These are phyloP conservation scores for Nothophoma quercina DNA, from an alignment of 2,329 filamentous ascomycete genomes.

Conservation along the genomic window DNA sequence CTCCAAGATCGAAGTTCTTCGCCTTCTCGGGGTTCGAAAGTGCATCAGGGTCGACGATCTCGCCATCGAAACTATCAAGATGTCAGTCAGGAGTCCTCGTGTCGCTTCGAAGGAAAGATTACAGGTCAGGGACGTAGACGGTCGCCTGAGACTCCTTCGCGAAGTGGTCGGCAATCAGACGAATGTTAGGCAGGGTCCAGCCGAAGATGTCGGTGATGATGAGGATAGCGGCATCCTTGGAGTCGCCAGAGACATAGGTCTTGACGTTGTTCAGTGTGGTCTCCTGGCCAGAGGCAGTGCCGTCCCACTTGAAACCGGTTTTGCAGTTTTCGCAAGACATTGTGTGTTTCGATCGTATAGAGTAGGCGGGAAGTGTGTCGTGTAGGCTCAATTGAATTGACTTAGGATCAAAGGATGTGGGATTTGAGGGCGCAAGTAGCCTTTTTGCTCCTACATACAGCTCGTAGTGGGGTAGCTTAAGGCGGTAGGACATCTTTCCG, in stretches of 20 bases:
- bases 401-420: neutral
- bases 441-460: conserved; percentile 9
- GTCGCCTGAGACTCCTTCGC: conserved; percentile 56
- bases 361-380: no score
- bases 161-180: conserved; percentile 58
- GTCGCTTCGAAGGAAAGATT: conserved; percentile 5
- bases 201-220: conserved; percentile 57
- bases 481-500: conserved; percentile 5
- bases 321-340: conserved; percentile 48
- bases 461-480: conserved; percentile 13
- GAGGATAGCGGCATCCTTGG: conserved; percentile 56
- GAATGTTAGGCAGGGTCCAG: conserved; percentile 56
- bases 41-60: conserved; percentile 38
- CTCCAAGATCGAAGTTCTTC: conserved; percentile 50
- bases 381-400: neutral
- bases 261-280: conserved; percentile 48
- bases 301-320: conserved; percentile 52
- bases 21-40: conserved; percentile 38
- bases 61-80: conserved; percentile 39
- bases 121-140: conserved; percentile 57
- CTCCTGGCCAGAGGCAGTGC: conserved; percentile 48
- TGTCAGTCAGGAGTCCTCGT: neutral
- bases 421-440: neutral
- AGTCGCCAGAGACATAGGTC: conserved; percentile 54
- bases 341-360: conserved; percentile 1